Percentiles rank a stretch among this genome's conserved stretches.
phyloP scores from a whole-genome alignment of 352 stramenopile genomes.

The Phytophthora crassamura region DNA sequence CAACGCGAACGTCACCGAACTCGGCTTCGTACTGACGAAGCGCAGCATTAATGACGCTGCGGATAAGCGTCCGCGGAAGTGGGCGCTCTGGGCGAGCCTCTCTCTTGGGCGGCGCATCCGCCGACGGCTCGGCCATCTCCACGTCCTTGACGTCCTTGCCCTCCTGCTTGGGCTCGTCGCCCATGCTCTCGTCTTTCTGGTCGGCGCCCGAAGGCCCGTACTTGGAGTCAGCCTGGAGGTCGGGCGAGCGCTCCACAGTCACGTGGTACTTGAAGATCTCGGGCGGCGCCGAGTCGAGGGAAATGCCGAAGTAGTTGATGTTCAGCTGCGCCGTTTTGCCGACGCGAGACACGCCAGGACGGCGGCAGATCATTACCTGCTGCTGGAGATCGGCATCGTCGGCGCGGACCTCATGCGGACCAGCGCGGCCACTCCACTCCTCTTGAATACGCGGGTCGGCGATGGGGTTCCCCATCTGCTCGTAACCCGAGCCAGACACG shows the following conservation, averaged over 20 bases:
- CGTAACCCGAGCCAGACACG: slow-evolving; percentile 51
- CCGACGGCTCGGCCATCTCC: slow-evolving; percentile 41
- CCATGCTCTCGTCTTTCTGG: slow-evolving; percentile 51
- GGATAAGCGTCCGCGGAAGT: slow-evolving; percentile 47
- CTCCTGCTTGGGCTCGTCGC: slow-evolving; percentile 33
- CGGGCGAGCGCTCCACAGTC: slow-evolving; percentile 45
- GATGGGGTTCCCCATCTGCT: slow-evolving; percentile 53
- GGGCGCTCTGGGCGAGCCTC: slow-evolving; percentile 31
- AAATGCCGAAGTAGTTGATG: slow-evolving; percentile 70
- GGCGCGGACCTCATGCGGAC: slow-evolving; percentile 30
- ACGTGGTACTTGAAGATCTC: slow-evolving; percentile 82
- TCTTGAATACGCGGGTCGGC: slow-evolving; percentile 53
- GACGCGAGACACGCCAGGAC: slow-evolving; percentile 36
- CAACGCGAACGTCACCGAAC: slow-evolving; percentile 53
- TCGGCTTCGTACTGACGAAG: slow-evolving; percentile 51
- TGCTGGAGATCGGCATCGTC: slow-evolving; percentile 44
- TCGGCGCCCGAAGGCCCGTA: slow-evolving; percentile 44
- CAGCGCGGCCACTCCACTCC: slow-evolving; percentile 45
- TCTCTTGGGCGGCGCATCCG: slow-evolving; percentile 14
- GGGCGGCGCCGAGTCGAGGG: slow-evolving; percentile 38
- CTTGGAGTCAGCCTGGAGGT: slow-evolving; percentile 44
- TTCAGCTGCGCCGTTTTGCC: slow-evolving; percentile 47
- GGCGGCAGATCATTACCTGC: slow-evolving; percentile 47
- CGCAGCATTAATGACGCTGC: slow-evolving; percentile 59
- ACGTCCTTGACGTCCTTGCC: slow-evolving; percentile 38